A percentile compares a stretch with the other conserved stretches of the same genome.
Conservation (phyloP, 805 yeast genomes). For the Martiniozyma abietophila region DNA sequence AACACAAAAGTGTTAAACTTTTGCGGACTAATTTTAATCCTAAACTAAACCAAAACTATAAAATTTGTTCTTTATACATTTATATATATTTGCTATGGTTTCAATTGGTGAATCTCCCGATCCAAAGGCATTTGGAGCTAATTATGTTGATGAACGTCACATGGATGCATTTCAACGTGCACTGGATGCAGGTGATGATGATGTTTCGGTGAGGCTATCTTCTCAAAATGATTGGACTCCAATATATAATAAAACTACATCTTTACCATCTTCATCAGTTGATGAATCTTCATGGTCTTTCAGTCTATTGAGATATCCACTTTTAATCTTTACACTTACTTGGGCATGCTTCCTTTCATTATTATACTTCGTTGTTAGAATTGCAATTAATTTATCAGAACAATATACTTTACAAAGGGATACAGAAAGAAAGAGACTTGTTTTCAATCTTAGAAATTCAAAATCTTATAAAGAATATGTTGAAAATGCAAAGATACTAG, state of each 20-base stretch:
- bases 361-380: conserved; percentile 43
- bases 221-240: conserved; percentile 43
- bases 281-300: conserved; percentile 28
- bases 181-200: conserved; percentile 25
- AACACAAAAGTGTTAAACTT: no score
- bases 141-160: conserved; percentile 21
- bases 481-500: conserved; percentile 46
- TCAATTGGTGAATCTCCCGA: no score
- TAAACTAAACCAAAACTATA: no score
- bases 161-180: conserved; percentile 31
- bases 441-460: conserved; percentile 41
- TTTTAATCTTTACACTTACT: conserved; percentile 37
- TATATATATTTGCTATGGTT: no score
- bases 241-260: conserved; percentile 23
- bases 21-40: no score
- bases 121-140: conserved; percentile 18
- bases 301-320: conserved; percentile 55
- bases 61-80: no score
- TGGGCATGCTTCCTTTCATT: conserved; percentile 48
- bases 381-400: conserved; percentile 57
- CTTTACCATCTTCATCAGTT: neutral
- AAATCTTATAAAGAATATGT: conserved; percentile 54
- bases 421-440: conserved; percentile 42
- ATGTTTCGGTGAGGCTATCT: conserved; percentile 19
- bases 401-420: conserved; percentile 44